These are phyloP conservation scores for Lithocarpus polystachyus DNA, from an alignment of 306 rosid genomes.

Conservation along the genomic window DNA sequence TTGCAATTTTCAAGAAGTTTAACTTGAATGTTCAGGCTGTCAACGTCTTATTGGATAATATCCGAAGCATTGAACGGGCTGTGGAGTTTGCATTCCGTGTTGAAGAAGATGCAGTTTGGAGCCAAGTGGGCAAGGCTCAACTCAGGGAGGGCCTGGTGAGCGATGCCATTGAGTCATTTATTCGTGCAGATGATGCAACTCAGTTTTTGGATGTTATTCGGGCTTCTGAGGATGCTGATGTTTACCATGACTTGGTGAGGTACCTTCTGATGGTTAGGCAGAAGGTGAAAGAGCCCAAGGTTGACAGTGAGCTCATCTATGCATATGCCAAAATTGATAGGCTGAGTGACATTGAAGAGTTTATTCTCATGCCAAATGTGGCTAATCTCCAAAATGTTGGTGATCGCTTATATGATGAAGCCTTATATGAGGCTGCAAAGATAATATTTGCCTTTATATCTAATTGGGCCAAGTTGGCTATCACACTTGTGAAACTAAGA, in stretches of 20 bases:
- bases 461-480: slow-evolving; percentile 97
- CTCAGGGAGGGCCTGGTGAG: slow-evolving; percentile 95
- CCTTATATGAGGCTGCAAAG: slow-evolving; percentile 94
- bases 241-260: slow-evolving; percentile 87
- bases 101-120: slow-evolving; percentile 99
- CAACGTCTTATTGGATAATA: slow-evolving; percentile 82
- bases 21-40: slow-evolving; percentile 98
- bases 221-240: slow-evolving; percentile 78
- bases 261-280: slow-evolving; percentile 99
- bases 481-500: slow-evolving; percentile 86
- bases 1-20: slow-evolving; percentile 94
- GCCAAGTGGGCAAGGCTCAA: slow-evolving; percentile 99
- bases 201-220: slow-evolving; percentile 92
- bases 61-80: slow-evolving; percentile 90
- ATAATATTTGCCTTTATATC: slow-evolving; percentile 91
- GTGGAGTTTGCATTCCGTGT: slow-evolving; percentile 98
- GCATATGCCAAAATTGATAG: slow-evolving; percentile 97
- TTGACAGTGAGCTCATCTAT: slow-evolving; percentile 97
- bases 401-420: slow-evolving; percentile 91
- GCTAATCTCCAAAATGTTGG: slow-evolving; percentile 98
- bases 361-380: slow-evolving; percentile 97
- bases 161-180: slow-evolving; percentile 96
- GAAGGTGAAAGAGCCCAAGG: slow-evolving; percentile 92
- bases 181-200: slow-evolving; percentile 92
- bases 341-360: slow-evolving; percentile 93